Percentiles rank a stretch among this genome's conserved stretches.
Evolutionary conservation across 2,329 filamentous ascomycete genomes (phyloP).

Genomic region (Ceratocystis albifundus): DNA sequence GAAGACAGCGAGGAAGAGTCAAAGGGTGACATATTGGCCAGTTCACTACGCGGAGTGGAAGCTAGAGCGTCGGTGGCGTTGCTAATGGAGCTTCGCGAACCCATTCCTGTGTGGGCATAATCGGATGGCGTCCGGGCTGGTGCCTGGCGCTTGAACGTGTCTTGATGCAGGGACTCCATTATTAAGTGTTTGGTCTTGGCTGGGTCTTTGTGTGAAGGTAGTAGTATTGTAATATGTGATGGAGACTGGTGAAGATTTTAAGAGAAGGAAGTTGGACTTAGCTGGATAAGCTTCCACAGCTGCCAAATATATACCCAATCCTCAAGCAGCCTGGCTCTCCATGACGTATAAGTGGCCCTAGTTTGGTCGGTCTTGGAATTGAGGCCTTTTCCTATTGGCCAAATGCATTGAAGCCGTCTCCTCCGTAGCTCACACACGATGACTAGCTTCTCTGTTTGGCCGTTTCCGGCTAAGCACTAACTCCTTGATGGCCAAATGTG

Average conservation of each 20-base stretch:
- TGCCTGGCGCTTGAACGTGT: constrained; percentile 20
- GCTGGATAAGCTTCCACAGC: not conserved
- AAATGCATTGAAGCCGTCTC: not conserved
- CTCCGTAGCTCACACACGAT: not conserved
- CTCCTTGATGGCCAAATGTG: not conserved
- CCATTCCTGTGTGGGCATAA: constrained; percentile 10
- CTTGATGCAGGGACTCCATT: constrained; percentile 21
- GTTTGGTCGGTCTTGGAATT: not conserved
- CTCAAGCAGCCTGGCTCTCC: not conserved
- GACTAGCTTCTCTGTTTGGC: not conserved
- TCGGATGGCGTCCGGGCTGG: constrained; percentile 17
- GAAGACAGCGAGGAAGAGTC: not conserved
- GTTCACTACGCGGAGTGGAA: constrained; percentile 14
- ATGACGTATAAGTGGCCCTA: not conserved
- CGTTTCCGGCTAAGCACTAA: not conserved
- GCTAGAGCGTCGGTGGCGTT: not conserved
- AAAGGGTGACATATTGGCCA: constrained; percentile 2
- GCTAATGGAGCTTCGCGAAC: not conserved
- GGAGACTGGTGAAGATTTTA: not conserved
- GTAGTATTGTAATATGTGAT: not conserved
- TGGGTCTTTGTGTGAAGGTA: not conserved
- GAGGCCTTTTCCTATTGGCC: constrained; percentile 2
- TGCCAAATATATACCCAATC: not conserved
- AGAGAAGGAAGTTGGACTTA: not conserved
- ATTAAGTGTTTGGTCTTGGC: not conserved